Conservation (phyloP, 2,329 filamentous ascomycete species). For the Scytalidium sp. region DNA sequence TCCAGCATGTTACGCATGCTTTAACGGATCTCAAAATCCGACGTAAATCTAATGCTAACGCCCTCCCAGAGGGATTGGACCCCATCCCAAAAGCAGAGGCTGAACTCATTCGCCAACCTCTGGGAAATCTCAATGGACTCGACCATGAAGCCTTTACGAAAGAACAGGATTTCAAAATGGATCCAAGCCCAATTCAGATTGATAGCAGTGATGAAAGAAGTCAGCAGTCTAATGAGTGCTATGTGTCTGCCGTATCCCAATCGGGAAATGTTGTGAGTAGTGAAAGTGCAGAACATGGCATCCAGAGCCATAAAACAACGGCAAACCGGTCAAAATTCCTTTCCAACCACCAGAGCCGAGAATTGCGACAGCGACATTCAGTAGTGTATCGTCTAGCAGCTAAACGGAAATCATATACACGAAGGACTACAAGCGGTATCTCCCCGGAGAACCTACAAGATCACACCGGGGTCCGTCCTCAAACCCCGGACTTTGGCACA, state of each 20-base stretch:
- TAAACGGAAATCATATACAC: background rate
- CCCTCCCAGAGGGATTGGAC: too few species aligned
- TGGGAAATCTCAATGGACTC: too few species aligned
- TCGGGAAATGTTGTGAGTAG: constrained; percentile 3
- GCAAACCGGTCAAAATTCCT: background rate
- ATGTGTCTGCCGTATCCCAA: too few species aligned
- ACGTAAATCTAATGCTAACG: background rate
- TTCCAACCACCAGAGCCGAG: background rate
- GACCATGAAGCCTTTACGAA: too few species aligned
- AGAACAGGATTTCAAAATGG: too few species aligned
- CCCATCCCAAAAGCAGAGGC: too few species aligned
- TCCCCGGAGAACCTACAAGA: background rate
- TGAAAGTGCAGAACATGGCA: background rate
- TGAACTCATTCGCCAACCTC: too few species aligned
- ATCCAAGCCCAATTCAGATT: too few species aligned
- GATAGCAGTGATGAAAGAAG: too few species aligned
- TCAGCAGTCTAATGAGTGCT: too few species aligned
- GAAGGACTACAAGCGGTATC: background rate
- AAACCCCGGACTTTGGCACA: background rate
- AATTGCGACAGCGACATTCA: background rate
- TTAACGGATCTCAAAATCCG: background rate
- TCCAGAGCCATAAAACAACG: background rate
- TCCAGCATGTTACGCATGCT: background rate
- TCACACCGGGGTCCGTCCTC: background rate
- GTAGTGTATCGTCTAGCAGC: background rate